Base-by-base conservation (phyloP, 2,329 filamentous ascomycete genomes). In the Fusarium oxysporum region DNA sequence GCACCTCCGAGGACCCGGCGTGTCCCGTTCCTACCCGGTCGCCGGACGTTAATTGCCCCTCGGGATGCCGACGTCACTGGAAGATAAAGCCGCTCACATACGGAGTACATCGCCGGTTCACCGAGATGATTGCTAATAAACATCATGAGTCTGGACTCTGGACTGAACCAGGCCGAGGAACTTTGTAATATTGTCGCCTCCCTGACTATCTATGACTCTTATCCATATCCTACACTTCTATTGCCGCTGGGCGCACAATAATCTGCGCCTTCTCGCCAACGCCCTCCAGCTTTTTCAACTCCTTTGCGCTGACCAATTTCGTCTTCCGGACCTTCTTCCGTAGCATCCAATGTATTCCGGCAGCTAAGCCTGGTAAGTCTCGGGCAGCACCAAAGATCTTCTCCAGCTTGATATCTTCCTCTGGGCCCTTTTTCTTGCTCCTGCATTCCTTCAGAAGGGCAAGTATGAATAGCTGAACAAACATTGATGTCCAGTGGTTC, bases 391-490 rank as follows among this genome's bases (percentile, higher is more conserved):
- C 83, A 79, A 97, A 93, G 3, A 94, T 83, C 54, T 90, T 90
- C 70, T 89, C 84, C 33, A 97, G 82, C 3, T 85, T 84, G 60
- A 86, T 85, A 64, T 91, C 88, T 70, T 91, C 86, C 68, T 86
- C 85, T 4, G 81, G 79, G 8, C 76, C 83, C 61, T 86, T 84
- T 35, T 81, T 78, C 65, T 83, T 80, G 33, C 81, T 78, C 66
- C 83, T 80, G 21, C 90, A 90, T 74, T 92, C 89, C 50, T 93
- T 86, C 37, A 98, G 89, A 17, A 95, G 82, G 4, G 91, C 92
- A 54, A 96, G 90, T 21, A 98, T 85, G 73, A 98, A 83, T 12
- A 96, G 85, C 81, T 98, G 94, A 50, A 95, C 86, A 78, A 98
- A 96, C 30, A 89, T 89, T 63, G 88, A 90, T 0, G 93, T 94